A percentile compares a stretch with the other conserved stretches of the same genome.
These are phyloP conservation scores for Oenanthe javanica DNA, from an alignment of 140 eudicot genomes.

Conservation along the genomic window DNA sequence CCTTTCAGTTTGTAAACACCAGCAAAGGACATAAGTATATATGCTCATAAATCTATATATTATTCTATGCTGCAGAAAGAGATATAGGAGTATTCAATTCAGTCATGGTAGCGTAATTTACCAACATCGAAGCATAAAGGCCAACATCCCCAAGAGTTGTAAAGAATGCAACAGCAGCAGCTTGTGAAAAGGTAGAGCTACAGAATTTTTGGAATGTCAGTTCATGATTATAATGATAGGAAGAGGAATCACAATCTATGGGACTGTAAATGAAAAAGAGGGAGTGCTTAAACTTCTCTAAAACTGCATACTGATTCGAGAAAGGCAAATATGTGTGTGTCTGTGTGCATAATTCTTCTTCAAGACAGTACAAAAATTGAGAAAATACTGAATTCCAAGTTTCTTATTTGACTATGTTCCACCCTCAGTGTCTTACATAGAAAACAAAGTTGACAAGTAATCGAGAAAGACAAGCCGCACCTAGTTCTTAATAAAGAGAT, in stretches of 20 bases:
- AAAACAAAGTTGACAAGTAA: background rate
- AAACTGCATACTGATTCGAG: background rate
- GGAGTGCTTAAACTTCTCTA: background rate
- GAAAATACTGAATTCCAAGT: background rate
- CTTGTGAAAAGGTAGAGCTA: constrained; percentile 75
- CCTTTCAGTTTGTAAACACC: background rate
- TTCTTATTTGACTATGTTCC: background rate
- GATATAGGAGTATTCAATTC: background rate
- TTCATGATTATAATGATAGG: background rate
- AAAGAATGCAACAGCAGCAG: constrained; percentile 79
- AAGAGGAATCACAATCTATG: background rate
- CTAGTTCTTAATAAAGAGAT: constrained; percentile 61
- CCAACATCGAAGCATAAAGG: constrained; percentile 53
- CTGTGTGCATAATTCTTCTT: background rate
- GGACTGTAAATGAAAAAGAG: background rate
- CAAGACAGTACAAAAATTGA: background rate
- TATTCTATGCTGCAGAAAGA: background rate
- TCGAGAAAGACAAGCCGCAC: constrained; percentile 21
- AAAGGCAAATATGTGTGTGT: background rate
- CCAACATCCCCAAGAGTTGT: constrained; percentile 68
- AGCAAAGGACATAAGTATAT: background rate
- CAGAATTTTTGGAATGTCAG: constrained; percentile 10
- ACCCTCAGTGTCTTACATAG: background rate
- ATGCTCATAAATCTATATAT: background rate
- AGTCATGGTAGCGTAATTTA: constrained; percentile 17